Percentiles rank a stretch among this genome's conserved stretches.
These are phyloP conservation scores for Coemansia sp. DNA, from an alignment of 192 early-diverging fungal genomes.

Conservation along the genomic window DNA sequence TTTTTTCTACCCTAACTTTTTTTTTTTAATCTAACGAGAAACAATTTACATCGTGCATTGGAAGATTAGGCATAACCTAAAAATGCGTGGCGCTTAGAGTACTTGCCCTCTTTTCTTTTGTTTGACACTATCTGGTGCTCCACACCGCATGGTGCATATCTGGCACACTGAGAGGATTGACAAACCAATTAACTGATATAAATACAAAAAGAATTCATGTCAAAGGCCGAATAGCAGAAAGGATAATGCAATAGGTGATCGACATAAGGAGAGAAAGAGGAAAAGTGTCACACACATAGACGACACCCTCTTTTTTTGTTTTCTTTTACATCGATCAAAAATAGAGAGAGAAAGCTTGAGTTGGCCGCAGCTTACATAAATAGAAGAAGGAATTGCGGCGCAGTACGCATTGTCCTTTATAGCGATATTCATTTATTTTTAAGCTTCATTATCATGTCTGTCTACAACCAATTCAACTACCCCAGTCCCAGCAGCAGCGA, in stretches of 20 bases:
- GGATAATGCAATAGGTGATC: neutral
- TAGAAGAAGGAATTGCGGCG: neutral
- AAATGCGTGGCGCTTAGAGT: neutral
- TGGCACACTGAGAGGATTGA: neutral
- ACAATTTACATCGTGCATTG: constrained; percentile 2
- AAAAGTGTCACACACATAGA: neutral
- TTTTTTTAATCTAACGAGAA: neutral
- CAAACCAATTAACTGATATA: neutral
- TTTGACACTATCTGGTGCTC: neutral
- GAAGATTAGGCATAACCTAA: neutral
- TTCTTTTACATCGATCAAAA: neutral
- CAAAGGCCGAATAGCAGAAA: neutral
- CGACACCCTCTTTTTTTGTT: neutral
- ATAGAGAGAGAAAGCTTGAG: neutral
- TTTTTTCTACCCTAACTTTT: neutral
- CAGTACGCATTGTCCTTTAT: neutral
- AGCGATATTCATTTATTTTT: neutral
- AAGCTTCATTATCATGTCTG: neutral
- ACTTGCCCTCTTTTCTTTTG: neutral
- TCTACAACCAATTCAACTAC: neutral
- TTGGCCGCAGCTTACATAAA: neutral
- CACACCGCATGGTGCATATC: neutral
- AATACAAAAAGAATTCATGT: neutral
- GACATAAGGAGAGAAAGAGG: neutral
- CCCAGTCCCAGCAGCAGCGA: neutral